Evolutionary conservation across 352 stramenopile species (phyloP), one percentile per base, ranked within the genome.

Genomic region (Pythium apleroticum): DNA sequence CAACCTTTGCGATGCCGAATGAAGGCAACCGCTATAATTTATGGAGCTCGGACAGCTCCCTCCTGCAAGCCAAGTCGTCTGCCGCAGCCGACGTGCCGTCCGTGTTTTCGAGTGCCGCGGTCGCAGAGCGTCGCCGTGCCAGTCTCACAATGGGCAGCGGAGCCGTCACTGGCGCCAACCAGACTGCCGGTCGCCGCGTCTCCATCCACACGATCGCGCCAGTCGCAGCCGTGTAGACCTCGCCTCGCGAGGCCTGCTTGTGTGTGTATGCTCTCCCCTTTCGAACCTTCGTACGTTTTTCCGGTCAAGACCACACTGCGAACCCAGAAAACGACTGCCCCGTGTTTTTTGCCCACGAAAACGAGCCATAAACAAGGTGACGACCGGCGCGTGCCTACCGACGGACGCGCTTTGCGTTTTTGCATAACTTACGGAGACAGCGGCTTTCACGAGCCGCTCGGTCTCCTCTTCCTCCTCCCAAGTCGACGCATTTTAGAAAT

Each of bases 11-110:
- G 48, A 33, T 61, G 57, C 63, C 52, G 50, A 65, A 19, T n/a
- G 63, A 70, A 70, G 56, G 56, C 63, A 70, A 28, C 48, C 55
- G 55, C 62, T 63, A 45, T 58, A 69, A 69, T 39, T 58, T 69
- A 52, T 69, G 62, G 62, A 52, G 50, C 43, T 27, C 45, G 8
- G 43, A 20, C 22, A 45, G 39, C 7, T 19, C 28, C 20, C 39
- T 52, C 12, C 19, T 25, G n/a, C 43, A 50, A 50, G 19, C 43
- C 20, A 50, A 50, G 7, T 22, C 19, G 39, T 46, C 43, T 2
- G 53, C 56, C 24, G 33, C 54, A 20, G 45, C 35, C 9, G 39
- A 46, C 24, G 8, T 69, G 45, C 46, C 55, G 15, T n/a, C 62
- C 19, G 55, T 46, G 15, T 69, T 69, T 19, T 28, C 54, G 4